Evolutionary conservation across 257 asterid genomes (phyloP), one percentile per base, ranked within the genome.

Genomic region (Nyctanthes arbortristis): DNA sequence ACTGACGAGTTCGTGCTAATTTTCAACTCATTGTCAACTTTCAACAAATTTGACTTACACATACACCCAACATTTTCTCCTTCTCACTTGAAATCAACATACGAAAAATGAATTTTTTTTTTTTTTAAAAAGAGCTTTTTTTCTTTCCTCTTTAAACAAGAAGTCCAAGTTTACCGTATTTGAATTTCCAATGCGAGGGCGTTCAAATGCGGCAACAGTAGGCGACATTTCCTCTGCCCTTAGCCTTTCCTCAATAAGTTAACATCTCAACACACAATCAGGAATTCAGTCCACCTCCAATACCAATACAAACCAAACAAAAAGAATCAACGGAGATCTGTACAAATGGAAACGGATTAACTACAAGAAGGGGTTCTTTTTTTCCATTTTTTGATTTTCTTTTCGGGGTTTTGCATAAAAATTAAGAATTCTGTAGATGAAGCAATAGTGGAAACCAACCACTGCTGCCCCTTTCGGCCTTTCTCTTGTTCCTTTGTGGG

Each of bases 181-280:
- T 1, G 87, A 56, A 40, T 80, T 52, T 25, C 83, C 85, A 20
- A 68, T 63, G 10, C 83, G 81, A 39, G 87, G 84, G 18, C 83
- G 82, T 59, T 82, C 83, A 66, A 77, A 74, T 35, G 82, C 79
- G 13, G 85, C 75, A 11, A 79, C 69, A 61, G 84, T 60, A 60
- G 84, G 79, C 49, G 84, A 70, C 87, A 82, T 82, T 78, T 59
- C 65, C 27, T 27, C 10, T 1, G 9, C 39, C n/a, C n/a, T n/a
- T n/a, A n/a, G n/a, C n/a, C 22, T 16, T 9, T 56, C 28, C 66
- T 34, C 71, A 52, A 52, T 22, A 7, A 52, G 11, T 52, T 22
- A 52, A 22, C 31, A 22, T 52, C 14, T 52, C 59, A 52, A 24
- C 16, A 59, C 69, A 22, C 9, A 10, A 22, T 52, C 16, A 52